A percentile compares a stretch with the other conserved stretches of the same genome.
These are phyloP conservation scores for Nidularia pulvinata DNA, from an alignment of 768 basidiomycete species.

Conservation along the genomic window DNA sequence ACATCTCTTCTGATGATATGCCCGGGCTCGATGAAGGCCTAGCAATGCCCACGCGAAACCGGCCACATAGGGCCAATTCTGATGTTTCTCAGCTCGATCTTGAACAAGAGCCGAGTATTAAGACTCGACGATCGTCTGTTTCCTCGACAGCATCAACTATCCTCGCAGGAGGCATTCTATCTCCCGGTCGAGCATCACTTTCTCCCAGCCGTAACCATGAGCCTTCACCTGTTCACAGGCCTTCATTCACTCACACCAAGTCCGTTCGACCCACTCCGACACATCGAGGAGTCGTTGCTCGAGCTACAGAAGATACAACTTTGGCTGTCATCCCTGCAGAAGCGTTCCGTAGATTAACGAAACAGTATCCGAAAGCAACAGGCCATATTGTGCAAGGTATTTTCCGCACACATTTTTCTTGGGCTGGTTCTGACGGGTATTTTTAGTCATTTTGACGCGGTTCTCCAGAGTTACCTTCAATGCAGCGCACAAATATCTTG, in stretches of 20 bases:
- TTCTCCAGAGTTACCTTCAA: conserved; percentile 98
- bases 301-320: conserved; percentile 93
- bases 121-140: conserved; percentile 49
- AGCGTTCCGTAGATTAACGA: conserved; percentile 91
- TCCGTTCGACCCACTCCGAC: conserved; percentile 26
- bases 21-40: conserved; percentile 14
- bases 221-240: conserved; percentile 14
- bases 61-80: conserved; percentile 46
- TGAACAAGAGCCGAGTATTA: conserved; percentile 20
- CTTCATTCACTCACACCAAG: conserved; percentile 13
- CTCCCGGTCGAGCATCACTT: conserved; percentile 19
- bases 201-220: conserved; percentile 20
- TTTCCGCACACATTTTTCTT: conserved; percentile 2
- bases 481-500: conserved; percentile 96
- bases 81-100: conserved; percentile 68
- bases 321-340: conserved; percentile 99
- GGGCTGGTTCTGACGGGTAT: conserved; percentile 3
- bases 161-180: conserved; percentile 38
- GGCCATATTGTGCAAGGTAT: conserved; percentile 94
- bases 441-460: conserved; percentile 86
- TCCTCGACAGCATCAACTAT: conserved; percentile 75
- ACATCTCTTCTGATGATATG: conserved; percentile 24
- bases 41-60: conserved; percentile 17
- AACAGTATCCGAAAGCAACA: conserved; percentile 96
- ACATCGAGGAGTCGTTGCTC: conserved; percentile 81